Percentiles rank a stretch among this genome's conserved stretches.
phyloP scores from a whole-genome alignment of 2,329 filamentous ascomycete species.

The Grosmannia clavigera region DNA sequence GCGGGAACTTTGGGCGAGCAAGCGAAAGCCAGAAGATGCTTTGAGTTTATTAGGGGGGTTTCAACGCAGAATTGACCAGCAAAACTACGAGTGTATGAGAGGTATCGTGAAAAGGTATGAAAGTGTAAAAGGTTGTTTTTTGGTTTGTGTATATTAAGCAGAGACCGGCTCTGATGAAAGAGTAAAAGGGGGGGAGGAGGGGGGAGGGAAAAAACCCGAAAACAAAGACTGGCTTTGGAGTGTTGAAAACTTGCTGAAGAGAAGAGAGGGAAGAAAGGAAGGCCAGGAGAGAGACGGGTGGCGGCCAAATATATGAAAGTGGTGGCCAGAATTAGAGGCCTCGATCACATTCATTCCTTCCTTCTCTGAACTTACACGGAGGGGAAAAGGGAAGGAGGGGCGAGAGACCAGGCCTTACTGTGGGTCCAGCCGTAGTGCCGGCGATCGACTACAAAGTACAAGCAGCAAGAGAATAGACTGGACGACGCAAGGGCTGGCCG shows the following conservation, averaged over 20 bases:
- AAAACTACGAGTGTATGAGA: slow-evolving; percentile 7
- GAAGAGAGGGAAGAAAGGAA: slow-evolving; percentile 16
- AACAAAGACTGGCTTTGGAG: slow-evolving; percentile 41
- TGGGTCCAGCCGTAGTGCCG: slow-evolving; percentile 10
- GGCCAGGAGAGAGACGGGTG: slow-evolving; percentile 23
- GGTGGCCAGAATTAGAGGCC: slow-evolving; percentile 20
- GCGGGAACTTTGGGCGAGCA: slow-evolving; percentile 30
- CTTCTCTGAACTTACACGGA: not conserved
- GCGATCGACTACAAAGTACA: not conserved
- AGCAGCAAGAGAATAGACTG: not conserved
- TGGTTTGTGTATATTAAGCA: slow-evolving; percentile 12
- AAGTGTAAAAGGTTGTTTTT: slow-evolving; percentile 15
- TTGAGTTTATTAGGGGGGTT: slow-evolving; percentile 27
- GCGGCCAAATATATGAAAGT: slow-evolving; percentile 27
- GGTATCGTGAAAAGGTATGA: not conserved
- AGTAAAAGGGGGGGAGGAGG: slow-evolving; percentile 14
- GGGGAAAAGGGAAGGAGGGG: not conserved
- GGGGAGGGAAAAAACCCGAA: slow-evolving; percentile 28
- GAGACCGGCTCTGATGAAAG: slow-evolving; percentile 24
- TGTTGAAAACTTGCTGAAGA: slow-evolving; percentile 56
- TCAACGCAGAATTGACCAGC: slow-evolving; percentile 15
- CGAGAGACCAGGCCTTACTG: slow-evolving; percentile 2
- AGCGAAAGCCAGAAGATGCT: slow-evolving; percentile 38
- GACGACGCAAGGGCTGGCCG: not conserved
- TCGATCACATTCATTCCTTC: not conserved